A percentile compares a stretch with the other conserved stretches of the same genome.
Evolutionary conservation across 106 monocot genomes (phyloP).

Genomic region (Acorus calamus): DNA sequence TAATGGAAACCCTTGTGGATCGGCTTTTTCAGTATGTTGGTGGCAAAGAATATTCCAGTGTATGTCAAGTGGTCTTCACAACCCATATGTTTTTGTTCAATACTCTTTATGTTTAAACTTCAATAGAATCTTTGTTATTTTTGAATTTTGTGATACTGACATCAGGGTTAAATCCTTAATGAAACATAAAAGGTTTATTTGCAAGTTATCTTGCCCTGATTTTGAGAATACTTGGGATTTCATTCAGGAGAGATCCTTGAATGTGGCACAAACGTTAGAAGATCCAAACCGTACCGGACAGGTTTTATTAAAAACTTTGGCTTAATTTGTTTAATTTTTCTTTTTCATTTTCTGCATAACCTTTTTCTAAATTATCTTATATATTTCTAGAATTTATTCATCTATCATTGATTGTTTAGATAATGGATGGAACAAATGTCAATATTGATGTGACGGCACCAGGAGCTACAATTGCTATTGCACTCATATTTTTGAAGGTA

Average conservation of each 20-base stretch:
- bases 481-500: slow-evolving; percentile 86
- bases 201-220: too few species aligned
- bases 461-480: slow-evolving; percentile 87
- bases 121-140: background rate
- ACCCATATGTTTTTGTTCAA: background rate
- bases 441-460: slow-evolving; percentile 96
- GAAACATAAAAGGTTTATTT: too few species aligned
- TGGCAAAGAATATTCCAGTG: slow-evolving; percentile 45
- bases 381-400: background rate
- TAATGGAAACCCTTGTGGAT: slow-evolving; percentile 72
- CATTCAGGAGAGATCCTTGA: slow-evolving; percentile 36
- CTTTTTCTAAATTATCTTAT: too few species aligned
- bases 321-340: background rate
- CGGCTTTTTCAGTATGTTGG: slow-evolving; percentile 73
- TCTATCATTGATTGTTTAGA: slow-evolving; percentile 25
- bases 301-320: slow-evolving; percentile 24
- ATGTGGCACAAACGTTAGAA: slow-evolving; percentile 15
- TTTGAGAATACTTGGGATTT: background rate
- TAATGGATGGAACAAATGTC: slow-evolving; percentile 69
- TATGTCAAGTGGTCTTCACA: slow-evolving; percentile 8
- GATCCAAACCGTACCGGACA: slow-evolving; percentile 52
- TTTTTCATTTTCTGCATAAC: background rate
- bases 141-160: too few species aligned
- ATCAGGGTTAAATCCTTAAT: too few species aligned
- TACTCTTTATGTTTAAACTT: background rate